These are phyloP conservation scores for Colletotrichum coccodes DNA, from an alignment of 2,329 filamentous ascomycete species.

Conservation along the genomic window DNA sequence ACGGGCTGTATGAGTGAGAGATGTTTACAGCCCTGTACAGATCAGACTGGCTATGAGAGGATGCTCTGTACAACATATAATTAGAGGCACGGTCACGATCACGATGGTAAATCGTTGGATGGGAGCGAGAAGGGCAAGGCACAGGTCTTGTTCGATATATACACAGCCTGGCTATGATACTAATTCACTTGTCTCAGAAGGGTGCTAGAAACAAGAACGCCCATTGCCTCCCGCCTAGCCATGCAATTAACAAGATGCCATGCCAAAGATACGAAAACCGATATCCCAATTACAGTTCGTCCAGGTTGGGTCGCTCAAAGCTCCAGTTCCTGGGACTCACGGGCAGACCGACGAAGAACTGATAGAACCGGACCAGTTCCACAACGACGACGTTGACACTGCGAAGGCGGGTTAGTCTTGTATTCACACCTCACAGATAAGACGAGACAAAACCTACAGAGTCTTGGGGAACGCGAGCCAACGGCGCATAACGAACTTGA, in stretches of 20 bases:
- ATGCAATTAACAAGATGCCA: constrained; percentile 19
- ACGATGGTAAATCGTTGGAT: background rate
- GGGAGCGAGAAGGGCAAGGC: background rate
- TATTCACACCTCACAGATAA: background rate
- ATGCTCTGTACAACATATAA: too few species aligned
- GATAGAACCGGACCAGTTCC: constrained; percentile 58
- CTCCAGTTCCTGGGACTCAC: constrained; percentile 59
- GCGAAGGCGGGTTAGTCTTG: constrained; percentile 45
- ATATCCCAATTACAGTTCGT: constrained; percentile 54
- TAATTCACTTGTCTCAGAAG: background rate
- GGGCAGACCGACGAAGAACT: constrained; percentile 64
- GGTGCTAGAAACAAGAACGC: background rate
- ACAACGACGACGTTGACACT: constrained; percentile 49
- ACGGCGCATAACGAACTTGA: constrained; percentile 72
- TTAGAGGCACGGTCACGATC: too few species aligned
- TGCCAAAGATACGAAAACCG: background rate
- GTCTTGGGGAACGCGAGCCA: constrained; percentile 77
- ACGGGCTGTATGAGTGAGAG: background rate
- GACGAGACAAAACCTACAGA: constrained; percentile 67
- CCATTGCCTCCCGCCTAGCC: constrained; percentile 3
- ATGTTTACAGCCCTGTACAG: background rate
- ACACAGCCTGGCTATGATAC: constrained; percentile 11
- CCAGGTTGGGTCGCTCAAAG: constrained; percentile 53
- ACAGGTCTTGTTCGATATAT: constrained; percentile 9
- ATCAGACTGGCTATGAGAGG: background rate